Base-by-base conservation (phyloP, 2,329 filamentous ascomycete genomes). In the Beauveria rudraprayagi region DNA sequence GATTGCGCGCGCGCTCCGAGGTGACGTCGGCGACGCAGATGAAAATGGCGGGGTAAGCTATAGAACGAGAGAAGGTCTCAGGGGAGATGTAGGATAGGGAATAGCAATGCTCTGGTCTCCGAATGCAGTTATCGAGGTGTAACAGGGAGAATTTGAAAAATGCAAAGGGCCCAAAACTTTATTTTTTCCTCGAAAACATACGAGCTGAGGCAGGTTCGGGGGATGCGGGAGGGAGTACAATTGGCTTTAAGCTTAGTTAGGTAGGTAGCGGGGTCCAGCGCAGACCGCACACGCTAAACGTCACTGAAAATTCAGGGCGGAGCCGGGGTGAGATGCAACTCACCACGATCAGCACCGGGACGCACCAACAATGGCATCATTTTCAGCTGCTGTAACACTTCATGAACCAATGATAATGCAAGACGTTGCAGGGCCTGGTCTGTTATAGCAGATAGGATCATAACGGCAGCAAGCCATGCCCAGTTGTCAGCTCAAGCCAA, bases 11-110 rank as follows among this genome's bases (percentile, higher is more conserved):
- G 41, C 17, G 16, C 22, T 30, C 24, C 7, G 26, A 24, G 40
- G 14, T 4, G 47, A 44, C 34, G 56, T 34, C 40, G 47, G 44
- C 24, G 46, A 41, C 24, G 30, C 8, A 22, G 17, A 9, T 44
- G 16, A 28, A 19, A 26, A 53, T 60, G 47, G 55, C 44, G 55
- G 55, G 55, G 55, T 57, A 57, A 37, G 54, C 28, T 47, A n/a
- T n/a, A 6, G 8, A 34, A 28, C 5, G n/a, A 22, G 48, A 52
- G 28, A 24, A 16, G 1, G 54, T 9, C 24, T 22, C 9, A 2
- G 5, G 54, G 14, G n/a, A 17, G 43, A 26, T 40, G 43, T 30
- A 48, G 46, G 22, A 26, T 26, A 30, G 46, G 34, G 17, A 30
- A 28, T 41, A 28, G 1, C 19, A 26, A 30, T 41, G 6, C 22